Conservation (phyloP, 2,329 filamentous ascomycete species). For the Xylaria digitata region DNA sequence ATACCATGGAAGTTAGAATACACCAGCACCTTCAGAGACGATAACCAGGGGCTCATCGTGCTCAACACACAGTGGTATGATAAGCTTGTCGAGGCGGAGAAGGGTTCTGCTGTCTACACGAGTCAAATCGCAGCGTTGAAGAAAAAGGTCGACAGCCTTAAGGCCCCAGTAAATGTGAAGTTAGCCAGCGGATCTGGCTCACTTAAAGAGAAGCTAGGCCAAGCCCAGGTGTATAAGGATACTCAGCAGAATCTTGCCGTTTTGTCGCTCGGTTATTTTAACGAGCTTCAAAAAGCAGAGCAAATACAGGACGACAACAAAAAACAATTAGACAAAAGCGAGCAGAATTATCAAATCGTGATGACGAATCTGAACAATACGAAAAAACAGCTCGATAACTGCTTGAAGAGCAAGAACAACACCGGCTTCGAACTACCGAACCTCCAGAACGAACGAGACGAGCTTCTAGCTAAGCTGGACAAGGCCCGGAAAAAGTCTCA, state of each 20-base stretch:
- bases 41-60: slow-evolving; percentile 35
- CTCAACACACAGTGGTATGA: slow-evolving; percentile 33
- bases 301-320: not conserved
- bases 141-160: slow-evolving; percentile 11
- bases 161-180: slow-evolving; percentile 3
- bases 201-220: not conserved
- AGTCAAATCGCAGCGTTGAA: not conserved
- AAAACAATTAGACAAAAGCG: not conserved
- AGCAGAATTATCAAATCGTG: slow-evolving; percentile 7
- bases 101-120: not conserved
- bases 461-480: slow-evolving; percentile 8
- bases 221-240: slow-evolving; percentile 18
- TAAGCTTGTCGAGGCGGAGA: slow-evolving; percentile 24
- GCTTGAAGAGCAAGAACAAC: not conserved
- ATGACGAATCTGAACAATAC: slow-evolving; percentile 17
- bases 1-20: slow-evolving; percentile 26
- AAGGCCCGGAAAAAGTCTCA: slow-evolving; percentile 17
- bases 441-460: slow-evolving; percentile 17
- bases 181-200: not conserved
- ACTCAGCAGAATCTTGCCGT: slow-evolving; percentile 17
- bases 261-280: slow-evolving; percentile 10
- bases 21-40: slow-evolving; percentile 33
- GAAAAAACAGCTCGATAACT: slow-evolving; percentile 17
- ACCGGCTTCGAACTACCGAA: not conserved
- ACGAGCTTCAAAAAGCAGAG: slow-evolving; percentile 17